Percentiles rank a stretch among this genome's conserved stretches.
Evolutionary conservation across 495 filamentous ascomycete genomes (phyloP).

Genomic region (Talaromyces trachyspermus): DNA sequence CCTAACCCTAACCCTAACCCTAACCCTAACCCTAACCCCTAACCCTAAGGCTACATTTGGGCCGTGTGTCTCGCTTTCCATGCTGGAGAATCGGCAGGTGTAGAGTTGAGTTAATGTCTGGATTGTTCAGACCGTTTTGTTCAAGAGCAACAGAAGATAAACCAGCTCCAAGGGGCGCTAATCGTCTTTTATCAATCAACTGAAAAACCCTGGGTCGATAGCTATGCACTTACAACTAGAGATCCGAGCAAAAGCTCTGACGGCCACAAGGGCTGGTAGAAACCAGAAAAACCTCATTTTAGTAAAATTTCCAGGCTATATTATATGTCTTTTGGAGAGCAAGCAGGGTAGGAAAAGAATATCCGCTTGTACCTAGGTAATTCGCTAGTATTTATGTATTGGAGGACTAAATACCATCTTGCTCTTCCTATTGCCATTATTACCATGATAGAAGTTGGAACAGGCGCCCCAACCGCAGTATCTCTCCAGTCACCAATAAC

Average conservation of each 20-base stretch:
- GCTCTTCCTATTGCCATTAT: background rate
- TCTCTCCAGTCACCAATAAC: too few relatives aligned
- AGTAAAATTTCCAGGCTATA: background rate
- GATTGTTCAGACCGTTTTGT: background rate
- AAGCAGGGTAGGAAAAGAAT: background rate
- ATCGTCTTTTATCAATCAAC: background rate
- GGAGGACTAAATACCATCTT: background rate
- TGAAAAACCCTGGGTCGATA: background rate
- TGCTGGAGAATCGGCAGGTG: background rate
- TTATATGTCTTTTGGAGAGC: background rate
- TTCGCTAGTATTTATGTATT: background rate
- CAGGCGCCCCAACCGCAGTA: background rate
- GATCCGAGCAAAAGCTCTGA: background rate
- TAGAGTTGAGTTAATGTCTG: background rate
- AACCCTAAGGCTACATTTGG: background rate
- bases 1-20: too few relatives aligned
- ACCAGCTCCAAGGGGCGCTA: background rate
- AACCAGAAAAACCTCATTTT: background rate
- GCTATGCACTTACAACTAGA: background rate
- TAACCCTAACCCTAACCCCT: too few relatives aligned
- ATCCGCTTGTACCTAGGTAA: too few relatives aligned
- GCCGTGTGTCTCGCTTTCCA: background rate
- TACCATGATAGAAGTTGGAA: background rate
- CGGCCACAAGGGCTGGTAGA: background rate
- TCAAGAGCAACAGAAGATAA: background rate